These are phyloP conservation scores for Yamadazyma ubonensis DNA, from an alignment of 805 yeast species.

Conservation along the genomic window DNA sequence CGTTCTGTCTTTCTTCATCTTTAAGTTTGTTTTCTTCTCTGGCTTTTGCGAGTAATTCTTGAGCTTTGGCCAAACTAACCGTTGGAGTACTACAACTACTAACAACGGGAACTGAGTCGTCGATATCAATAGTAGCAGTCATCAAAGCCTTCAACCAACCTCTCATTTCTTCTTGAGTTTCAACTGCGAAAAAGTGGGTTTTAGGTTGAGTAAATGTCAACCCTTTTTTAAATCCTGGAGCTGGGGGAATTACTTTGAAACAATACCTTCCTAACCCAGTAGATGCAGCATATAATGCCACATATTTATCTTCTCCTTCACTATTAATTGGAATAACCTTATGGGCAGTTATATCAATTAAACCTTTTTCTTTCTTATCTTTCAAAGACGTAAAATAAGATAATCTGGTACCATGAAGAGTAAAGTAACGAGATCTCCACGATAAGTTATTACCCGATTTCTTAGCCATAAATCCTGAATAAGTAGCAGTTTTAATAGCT, in stretches of 20 bases:
- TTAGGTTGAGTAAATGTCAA: conserved; percentile 95
- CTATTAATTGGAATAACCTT: conserved; percentile 69
- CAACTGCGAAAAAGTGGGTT: conserved; percentile 95
- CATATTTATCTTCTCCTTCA: conserved; percentile 62
- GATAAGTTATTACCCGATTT: conserved; percentile 75
- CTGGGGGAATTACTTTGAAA: conserved; percentile 93
- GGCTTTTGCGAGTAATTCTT: conserved; percentile 78
- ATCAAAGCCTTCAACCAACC: conserved; percentile 92
- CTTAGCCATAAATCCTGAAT: conserved; percentile 95
- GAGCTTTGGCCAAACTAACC: conserved; percentile 81
- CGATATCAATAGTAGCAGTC: conserved; percentile 95
- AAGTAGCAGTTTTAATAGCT: conserved; percentile 71
- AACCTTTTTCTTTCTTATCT: conserved; percentile 84
- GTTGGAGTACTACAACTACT: conserved; percentile 96
- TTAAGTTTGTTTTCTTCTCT: conserved; percentile 67
- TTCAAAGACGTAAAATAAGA: conserved; percentile 79
- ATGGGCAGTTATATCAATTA: conserved; percentile 95
- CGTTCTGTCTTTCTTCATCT: conserved; percentile 45
- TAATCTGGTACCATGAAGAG: conserved; percentile 87
- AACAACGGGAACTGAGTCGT: conserved; percentile 86
- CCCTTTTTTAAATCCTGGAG: conserved; percentile 94
- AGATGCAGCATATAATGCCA: conserved; percentile 86
- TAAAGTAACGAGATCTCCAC: conserved; percentile 86
- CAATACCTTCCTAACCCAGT: conserved; percentile 93
- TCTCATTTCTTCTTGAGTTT: conserved; percentile 86